phyloP scores from a whole-genome alignment of 768 basidiomycete genomes.

The Lentinula detonsa region DNA sequence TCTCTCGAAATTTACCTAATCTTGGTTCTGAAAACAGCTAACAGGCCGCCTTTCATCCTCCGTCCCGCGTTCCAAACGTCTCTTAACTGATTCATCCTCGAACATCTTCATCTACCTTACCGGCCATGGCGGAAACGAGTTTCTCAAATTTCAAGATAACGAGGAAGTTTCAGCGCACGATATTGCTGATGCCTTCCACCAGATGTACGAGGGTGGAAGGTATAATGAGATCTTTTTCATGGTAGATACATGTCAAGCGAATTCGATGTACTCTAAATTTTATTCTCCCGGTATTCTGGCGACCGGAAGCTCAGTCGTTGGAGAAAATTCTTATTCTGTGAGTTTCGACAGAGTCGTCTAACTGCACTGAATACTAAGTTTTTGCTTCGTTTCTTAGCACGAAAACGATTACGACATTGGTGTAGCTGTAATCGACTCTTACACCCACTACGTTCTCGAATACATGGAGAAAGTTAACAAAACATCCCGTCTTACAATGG shows the following conservation, averaged over 20 bases:
- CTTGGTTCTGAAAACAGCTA: background rate
- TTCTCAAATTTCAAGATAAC: constrained; percentile 98
- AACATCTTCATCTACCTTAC: constrained; percentile 99
- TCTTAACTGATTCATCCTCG: constrained; percentile 83
- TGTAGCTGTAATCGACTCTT: constrained; percentile 92
- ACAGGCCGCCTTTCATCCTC: constrained; percentile 74
- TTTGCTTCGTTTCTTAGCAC: constrained; percentile 43
- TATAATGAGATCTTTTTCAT: constrained; percentile 98
- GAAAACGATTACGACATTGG: constrained; percentile 93
- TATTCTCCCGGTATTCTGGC: constrained; percentile 93
- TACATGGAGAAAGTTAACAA: constrained; percentile 93
- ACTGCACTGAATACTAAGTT: background rate
- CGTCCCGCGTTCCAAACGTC: constrained; percentile 86
- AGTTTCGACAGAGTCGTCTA: background rate
- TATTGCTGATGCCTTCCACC: constrained; percentile 96
- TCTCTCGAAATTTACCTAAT: background rate
- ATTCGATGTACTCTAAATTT: constrained; percentile 89
- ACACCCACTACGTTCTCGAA: constrained; percentile 86
- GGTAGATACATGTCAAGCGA: constrained; percentile 98
- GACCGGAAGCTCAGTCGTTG: constrained; percentile 78
- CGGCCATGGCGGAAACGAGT: constrained; percentile 96
- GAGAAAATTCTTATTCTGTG: constrained; percentile 88
- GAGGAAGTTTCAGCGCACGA: constrained; percentile 97
- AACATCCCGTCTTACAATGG: constrained; percentile 73
- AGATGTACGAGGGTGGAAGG: constrained; percentile 95